Evolutionary conservation across 1,139 yeast species (phyloP), one percentile per base, ranked within the genome.

Genomic region (Candida albicans): DNA sequence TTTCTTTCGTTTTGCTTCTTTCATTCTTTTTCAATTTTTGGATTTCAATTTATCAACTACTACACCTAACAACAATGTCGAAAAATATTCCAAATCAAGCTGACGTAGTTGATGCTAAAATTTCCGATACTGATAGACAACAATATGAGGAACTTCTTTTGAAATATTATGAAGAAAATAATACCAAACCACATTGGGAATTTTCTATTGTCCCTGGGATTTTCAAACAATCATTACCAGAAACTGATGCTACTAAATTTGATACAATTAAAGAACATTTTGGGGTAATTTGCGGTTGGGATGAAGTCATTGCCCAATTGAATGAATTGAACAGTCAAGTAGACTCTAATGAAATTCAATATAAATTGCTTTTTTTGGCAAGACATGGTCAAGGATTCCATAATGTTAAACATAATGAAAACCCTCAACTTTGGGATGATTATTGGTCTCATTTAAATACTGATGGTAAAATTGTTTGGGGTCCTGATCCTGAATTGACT

Each of bases 351-450:
- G 67, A 55, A 14, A 33, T 31, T n/a, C 47, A 48, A 8, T 75
- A 73, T 56, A 73, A 73, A 53, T 48, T 73, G 22, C 56, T 73
- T 39, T 66, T 69, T 47, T 59, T 73, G 35, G 75, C 76, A 13
- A 66, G 79, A 48, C 79, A 73, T 45, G 77, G 77, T 3, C 75
- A 73, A 51, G 78, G 78, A 3, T 71, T 50, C 53, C 79, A 73
- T 53, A 73, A 73, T 52, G 52, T 71, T 48, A 77, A 75, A 35
- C 74, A 72, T 49, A 43, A 62, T 13, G 60, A 63, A 46, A 73
- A 73, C 45, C 78, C 78, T 2, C 65, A 73, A 32, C 70, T 55
- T 2, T 73, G 79, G 79, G 69, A 73, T 46, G 64, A 62, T 24
- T 52, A 72, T 49, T 73, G 77, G 75, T 67, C 72, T 38, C 68